Evolutionary conservation across 1,284 basidiomycete genomes (phyloP), one percentile per base, ranked within the genome.

Genomic region (Kalmanozyma brasiliensis): DNA sequence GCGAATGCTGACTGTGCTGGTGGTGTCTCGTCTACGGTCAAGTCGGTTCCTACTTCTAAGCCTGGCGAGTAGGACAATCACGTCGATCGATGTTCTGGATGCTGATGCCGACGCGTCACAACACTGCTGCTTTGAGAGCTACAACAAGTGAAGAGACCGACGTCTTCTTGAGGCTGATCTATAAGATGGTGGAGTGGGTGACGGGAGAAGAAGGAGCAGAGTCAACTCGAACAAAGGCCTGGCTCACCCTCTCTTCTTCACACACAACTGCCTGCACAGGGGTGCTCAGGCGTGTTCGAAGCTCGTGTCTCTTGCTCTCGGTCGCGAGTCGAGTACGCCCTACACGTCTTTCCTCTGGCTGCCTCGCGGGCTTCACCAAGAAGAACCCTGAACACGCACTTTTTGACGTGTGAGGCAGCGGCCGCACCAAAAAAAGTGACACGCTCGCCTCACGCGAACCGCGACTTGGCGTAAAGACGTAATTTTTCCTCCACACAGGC

Each of bases 361-460:
- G 32, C 34, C 26, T 46, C 13, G 2, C 16, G 23, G n/a, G n/a
- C n/a, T n/a, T n/a, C n/a, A n/a, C n/a, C n/a, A n/a, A 32, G 16
- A 34, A 45, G 22, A 43, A 20, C 45, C 36, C 26, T 13, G 22
- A 53, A 48, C 55, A 55, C 61, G 55, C 61, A 53, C 33, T 52
- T 58, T 49, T 64, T 29, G 61, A 64, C 61, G 43, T 40, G 49
- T 23, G 35, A 17, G 33, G 29, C 6, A 10, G 26, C 20, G 22
- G 33, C 26, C 11, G 26, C n/a, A n/a, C 29, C 24, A 26, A 47
- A 52, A 64, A 58, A 53, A 42, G 36, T 40, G 41, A 16, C 30
- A 41, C 45, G 32, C 40, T 38, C 38, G 32, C 32, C 49, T 45
- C 49, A 67, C 65, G 65, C 65, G 65, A 68, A 51, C 59, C 65